Evolutionary conservation across 2,329 filamentous ascomycete genomes (phyloP).

Genomic region (Didymella lethalis): DNA sequence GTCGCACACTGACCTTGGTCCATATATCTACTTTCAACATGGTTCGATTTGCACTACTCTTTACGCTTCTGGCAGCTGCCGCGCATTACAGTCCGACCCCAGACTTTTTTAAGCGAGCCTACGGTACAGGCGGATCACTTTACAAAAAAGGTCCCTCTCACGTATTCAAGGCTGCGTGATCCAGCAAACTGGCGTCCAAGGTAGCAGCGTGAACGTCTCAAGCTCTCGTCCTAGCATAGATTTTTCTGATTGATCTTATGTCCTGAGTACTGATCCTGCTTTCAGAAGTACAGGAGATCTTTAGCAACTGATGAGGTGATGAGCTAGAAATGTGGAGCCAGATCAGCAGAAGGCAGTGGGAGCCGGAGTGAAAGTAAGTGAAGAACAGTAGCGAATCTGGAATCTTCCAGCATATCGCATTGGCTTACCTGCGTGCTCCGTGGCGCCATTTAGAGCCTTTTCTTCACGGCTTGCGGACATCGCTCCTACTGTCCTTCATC

Average conservation of each 20-base stretch:
- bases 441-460: too few species aligned
- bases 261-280: not conserved
- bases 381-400: too few species aligned
- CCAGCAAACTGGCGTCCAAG: not conserved
- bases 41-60: not conserved
- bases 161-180: conserved; percentile 5
- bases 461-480: too few species aligned
- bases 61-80: not conserved
- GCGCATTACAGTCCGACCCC: not conserved
- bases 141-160: conserved; percentile 3
- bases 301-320: not conserved
- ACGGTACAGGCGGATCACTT: not conserved
- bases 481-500: too few species aligned
- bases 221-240: conserved; percentile 1
- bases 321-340: too few species aligned
- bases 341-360: too few species aligned
- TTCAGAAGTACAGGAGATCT: conserved; percentile 6
- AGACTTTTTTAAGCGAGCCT: not conserved
- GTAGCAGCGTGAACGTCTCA: not conserved
- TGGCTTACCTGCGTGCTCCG: too few species aligned
- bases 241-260: conserved; percentile 2
- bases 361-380: too few species aligned
- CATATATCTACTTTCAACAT: not conserved
- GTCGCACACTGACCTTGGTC: not conserved
- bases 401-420: too few species aligned